Conservation (phyloP, 2,329 filamentous ascomycete species). For the Neofusicoccum parvum region DNA sequence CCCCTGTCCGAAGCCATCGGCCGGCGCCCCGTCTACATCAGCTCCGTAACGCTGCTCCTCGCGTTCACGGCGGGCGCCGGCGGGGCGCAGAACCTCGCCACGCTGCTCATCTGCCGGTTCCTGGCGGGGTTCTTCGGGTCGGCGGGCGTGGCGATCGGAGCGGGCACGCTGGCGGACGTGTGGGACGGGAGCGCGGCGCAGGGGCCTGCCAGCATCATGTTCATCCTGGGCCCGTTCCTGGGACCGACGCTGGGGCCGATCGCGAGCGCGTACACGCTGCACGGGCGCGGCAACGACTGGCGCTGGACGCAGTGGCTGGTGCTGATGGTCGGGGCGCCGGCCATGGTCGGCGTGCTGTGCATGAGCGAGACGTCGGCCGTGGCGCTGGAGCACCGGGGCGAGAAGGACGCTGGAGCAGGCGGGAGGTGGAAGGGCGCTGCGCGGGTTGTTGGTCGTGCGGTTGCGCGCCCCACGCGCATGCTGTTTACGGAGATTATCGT, state of each 20-base stretch:
- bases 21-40: too few relatives aligned
- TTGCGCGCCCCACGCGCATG: slow-evolving; percentile 57
- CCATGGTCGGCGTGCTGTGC: slow-evolving; percentile 43
- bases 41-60: too few relatives aligned
- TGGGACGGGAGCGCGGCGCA: background rate
- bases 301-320: slow-evolving; percentile 49
- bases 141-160: background rate
- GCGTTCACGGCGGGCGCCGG: too few relatives aligned
- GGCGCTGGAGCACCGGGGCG: background rate
- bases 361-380: slow-evolving; percentile 57
- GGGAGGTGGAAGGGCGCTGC: too few relatives aligned
- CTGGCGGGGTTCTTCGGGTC: background rate
- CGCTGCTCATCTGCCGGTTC: background rate
- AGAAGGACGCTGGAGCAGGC: too few relatives aligned
- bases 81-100: too few relatives aligned
- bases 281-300: slow-evolving; percentile 44
- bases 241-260: slow-evolving; percentile 70
- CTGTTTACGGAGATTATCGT: slow-evolving; percentile 39
- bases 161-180: background rate
- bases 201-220: slow-evolving; percentile 29
- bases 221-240: slow-evolving; percentile 65
- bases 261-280: slow-evolving; percentile 63
- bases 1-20: too few relatives aligned
- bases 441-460: slow-evolving; percentile 39
- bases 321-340: slow-evolving; percentile 43